These are phyloP conservation scores for Herpetospermum pedunculosum DNA, from an alignment of 306 rosid genomes.

Conservation along the genomic window DNA sequence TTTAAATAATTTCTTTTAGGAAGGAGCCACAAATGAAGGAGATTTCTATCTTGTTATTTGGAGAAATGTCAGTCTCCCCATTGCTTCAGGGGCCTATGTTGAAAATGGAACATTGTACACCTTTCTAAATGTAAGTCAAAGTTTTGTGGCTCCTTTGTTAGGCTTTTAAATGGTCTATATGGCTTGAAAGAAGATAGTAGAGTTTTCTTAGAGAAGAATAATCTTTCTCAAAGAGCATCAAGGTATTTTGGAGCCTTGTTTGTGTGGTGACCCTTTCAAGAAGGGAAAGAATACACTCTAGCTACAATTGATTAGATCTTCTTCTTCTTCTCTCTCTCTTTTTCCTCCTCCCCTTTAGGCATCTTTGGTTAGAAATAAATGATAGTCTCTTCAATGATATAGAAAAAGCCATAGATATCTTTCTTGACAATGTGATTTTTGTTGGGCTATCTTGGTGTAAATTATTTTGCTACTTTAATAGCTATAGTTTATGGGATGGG, in stretches of 20 bases:
- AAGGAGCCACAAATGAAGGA: neutral
- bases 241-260: neutral
- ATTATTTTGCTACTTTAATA: too few species aligned
- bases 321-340: too few species aligned
- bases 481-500: too few species aligned
- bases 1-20: neutral
- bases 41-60: neutral
- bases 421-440: too few species aligned
- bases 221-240: neutral
- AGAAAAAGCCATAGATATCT: too few species aligned
- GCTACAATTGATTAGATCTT: neutral
- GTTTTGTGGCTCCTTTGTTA: neutral
- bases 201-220: neutral
- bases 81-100: neutral
- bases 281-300: neutral
- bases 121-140: neutral
- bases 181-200: neutral
- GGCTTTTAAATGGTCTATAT: neutral
- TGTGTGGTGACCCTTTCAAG: neutral
- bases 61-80: neutral
- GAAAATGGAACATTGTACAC: neutral
- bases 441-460: too few species aligned
- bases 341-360: too few species aligned
- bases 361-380: too few species aligned
- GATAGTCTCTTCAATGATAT: too few species aligned